These are phyloP conservation scores for Nemania diffusa DNA, from an alignment of 2,329 filamentous ascomycete species.

Conservation along the genomic window DNA sequence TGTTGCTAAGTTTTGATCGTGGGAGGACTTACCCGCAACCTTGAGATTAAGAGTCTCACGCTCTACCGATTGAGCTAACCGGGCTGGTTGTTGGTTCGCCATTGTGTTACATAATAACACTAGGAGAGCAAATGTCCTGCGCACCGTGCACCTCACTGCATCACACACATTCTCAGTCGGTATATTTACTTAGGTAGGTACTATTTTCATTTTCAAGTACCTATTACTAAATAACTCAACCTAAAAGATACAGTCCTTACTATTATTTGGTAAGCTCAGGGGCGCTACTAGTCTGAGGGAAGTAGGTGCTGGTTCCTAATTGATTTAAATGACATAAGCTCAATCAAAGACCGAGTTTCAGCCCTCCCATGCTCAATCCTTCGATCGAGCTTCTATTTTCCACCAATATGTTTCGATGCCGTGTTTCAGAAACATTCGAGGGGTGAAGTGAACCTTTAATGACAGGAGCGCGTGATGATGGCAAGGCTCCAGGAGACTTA, in stretches of 20 bases:
- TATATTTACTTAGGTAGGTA: too few relatives aligned
- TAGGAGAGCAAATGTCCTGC: too few relatives aligned
- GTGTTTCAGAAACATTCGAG: slow-evolving; percentile 17
- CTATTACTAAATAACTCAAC: too few relatives aligned
- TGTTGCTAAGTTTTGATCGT: background rate
- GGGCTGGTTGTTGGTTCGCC: slow-evolving; percentile 47
- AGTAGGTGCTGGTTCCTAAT: background rate
- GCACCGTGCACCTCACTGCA: too few relatives aligned
- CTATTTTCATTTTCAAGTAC: too few relatives aligned
- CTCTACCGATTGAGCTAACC: slow-evolving; percentile 78
- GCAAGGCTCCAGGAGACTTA: background rate
- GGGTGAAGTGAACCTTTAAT: slow-evolving; percentile 17
- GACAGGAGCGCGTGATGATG: background rate
- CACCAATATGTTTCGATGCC: slow-evolving; percentile 13
- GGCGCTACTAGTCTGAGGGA: background rate
- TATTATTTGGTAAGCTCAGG: background rate
- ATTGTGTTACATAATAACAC: slow-evolving; percentile 13
- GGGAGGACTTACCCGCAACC: slow-evolving; percentile 45
- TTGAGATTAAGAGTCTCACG: slow-evolving; percentile 72
- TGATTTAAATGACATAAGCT: background rate
- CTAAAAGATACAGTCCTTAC: background rate
- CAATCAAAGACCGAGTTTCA: background rate
- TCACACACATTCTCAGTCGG: too few relatives aligned
- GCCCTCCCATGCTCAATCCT: slow-evolving; percentile 14
- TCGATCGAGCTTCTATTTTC: slow-evolving; percentile 30